Evolutionary conservation across 164 flowering plant species (phyloP).

Genomic region (Santalum album): DNA sequence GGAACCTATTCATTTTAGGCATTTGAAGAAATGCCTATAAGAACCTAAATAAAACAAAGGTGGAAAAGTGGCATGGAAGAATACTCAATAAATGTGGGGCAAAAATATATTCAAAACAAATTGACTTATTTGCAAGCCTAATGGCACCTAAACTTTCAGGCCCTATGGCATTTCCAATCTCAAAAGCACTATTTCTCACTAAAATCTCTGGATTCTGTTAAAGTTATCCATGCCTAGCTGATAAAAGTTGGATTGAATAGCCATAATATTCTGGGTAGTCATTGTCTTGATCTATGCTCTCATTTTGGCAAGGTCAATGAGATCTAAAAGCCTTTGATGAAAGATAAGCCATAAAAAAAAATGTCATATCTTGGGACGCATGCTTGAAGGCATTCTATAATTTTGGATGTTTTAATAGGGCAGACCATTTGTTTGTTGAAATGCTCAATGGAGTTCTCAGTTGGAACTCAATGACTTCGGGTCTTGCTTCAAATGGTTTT

Average conservation of each 20-base stretch:
- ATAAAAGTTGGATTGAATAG: constrained; percentile 36
- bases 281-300: constrained; percentile 37
- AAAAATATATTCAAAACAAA: too few relatives aligned
- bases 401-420: constrained; percentile 14
- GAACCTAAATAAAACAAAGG: too few relatives aligned
- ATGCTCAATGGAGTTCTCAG: constrained; percentile 20
- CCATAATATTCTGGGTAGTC: constrained; percentile 48
- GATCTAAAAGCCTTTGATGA: constrained; percentile 27
- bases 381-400: constrained; percentile 26
- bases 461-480: constrained; percentile 16
- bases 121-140: too few relatives aligned
- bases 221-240: constrained; percentile 45
- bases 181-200: constrained; percentile 25
- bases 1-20: too few relatives aligned
- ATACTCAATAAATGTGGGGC: too few relatives aligned
- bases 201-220: constrained; percentile 23
- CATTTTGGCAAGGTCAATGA: constrained; percentile 20
- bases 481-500: constrained; percentile 9
- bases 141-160: too few relatives aligned
- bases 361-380: constrained; percentile 44
- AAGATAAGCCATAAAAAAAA: constrained; percentile 20
- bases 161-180: too few relatives aligned
- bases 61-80: too few relatives aligned
- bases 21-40: too few relatives aligned
- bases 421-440: constrained; percentile 25